Evolutionary conservation across 306 rosid species (phyloP).

Genomic region (Ochetophila trinervis): DNA sequence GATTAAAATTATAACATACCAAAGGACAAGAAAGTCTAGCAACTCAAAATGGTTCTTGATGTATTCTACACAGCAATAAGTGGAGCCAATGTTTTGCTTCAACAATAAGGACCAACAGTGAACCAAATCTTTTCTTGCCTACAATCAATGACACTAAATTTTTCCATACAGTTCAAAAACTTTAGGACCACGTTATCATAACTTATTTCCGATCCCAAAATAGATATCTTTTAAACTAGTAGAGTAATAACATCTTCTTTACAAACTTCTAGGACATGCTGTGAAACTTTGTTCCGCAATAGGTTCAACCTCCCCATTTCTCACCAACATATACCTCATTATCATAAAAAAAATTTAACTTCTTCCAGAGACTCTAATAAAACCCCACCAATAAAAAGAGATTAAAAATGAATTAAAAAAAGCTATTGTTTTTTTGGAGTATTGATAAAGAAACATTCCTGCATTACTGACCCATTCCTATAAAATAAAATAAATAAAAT

Average conservation of each 20-base stretch:
- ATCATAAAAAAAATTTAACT: constrained; percentile 72
- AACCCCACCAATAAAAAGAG: constrained; percentile 42
- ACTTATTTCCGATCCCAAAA: constrained; percentile 96
- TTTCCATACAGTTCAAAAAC: constrained; percentile 27
- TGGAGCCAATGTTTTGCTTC: constrained; percentile 74
- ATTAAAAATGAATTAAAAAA: neutral
- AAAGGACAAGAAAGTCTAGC: constrained; percentile 81
- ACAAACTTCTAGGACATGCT: constrained; percentile 73
- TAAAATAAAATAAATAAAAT: no score
- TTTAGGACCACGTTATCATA: no score
- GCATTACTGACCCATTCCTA: no score
- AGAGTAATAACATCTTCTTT: constrained; percentile 77
- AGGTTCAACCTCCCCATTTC: constrained; percentile 88
- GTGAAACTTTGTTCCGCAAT: constrained; percentile 71
- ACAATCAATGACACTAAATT: constrained; percentile 34
- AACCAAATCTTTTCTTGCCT: constrained; percentile 94
- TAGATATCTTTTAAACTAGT: constrained; percentile 67
- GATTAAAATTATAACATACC: constrained; percentile 48
- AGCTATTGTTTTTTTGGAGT: no score
- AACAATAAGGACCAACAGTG: constrained; percentile 80
- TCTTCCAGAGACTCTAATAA: constrained; percentile 92
- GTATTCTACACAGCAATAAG: constrained; percentile 66
- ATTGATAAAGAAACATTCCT: no score
- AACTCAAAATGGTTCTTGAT: constrained; percentile 70
- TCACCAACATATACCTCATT: constrained; percentile 78